phyloP scores from a whole-genome alignment of 345 rosid species.

The Hypericum androsaemum region DNA sequence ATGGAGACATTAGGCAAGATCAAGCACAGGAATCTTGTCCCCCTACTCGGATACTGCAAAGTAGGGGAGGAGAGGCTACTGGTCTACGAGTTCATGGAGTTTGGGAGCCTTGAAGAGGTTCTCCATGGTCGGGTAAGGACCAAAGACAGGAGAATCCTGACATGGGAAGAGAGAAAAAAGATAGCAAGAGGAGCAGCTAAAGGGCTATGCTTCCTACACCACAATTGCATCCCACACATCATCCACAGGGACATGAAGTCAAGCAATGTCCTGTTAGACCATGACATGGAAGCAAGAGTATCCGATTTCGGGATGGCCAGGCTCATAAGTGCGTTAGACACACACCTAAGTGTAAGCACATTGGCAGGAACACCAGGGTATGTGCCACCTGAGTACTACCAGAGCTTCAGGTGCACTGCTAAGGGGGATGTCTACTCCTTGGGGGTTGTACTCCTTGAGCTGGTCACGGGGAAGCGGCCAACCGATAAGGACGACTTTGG shows the following conservation, averaged over 20 bases:
- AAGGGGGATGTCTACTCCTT: conserved; percentile 91
- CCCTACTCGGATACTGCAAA: conserved; percentile 80
- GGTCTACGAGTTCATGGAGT: conserved; percentile 88
- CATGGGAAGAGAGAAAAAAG: conserved; percentile 83
- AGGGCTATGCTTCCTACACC: conserved; percentile 90
- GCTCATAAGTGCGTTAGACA: conserved; percentile 88
- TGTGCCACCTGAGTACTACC: conserved; percentile 93
- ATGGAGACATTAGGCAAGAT: conserved; percentile 97
- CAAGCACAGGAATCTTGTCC: conserved; percentile 88
- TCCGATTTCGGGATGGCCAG: conserved; percentile 98
- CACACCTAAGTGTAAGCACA: conserved; percentile 90
- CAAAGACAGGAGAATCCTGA: conserved; percentile 39
- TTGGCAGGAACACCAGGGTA: conserved; percentile 96
- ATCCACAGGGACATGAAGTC: conserved; percentile 96
- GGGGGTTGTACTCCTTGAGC: conserved; percentile 81
- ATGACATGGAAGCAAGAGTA: conserved; percentile 92
- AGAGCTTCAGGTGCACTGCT: conserved; percentile 89
- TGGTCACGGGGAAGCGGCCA: conserved; percentile 83
- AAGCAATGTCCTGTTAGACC: conserved; percentile 77
- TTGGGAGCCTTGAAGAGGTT: conserved; percentile 84
- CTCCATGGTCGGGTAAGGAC: conserved; percentile 64
- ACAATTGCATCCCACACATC: conserved; percentile 93
- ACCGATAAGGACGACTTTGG: conserved; percentile 96
- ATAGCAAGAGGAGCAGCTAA: conserved; percentile 89
- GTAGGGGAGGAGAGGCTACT: conserved; percentile 88